Evolutionary conservation across 139 green algal species (phyloP).

Genomic region (Tetradesmus obliquus): DNA sequence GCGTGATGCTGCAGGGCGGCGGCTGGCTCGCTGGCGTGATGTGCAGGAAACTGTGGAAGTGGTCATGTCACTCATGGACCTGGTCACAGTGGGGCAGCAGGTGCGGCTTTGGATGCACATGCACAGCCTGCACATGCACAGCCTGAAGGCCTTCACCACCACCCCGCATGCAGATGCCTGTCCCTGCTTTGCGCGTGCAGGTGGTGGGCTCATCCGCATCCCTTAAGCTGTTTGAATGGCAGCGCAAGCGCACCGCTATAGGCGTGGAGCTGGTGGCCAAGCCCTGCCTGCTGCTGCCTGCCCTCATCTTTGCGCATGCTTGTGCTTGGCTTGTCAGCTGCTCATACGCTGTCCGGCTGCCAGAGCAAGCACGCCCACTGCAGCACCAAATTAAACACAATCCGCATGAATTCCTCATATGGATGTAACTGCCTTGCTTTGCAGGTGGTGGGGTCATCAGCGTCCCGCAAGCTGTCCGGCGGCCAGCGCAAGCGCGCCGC

Average conservation of each 20-base stretch:
- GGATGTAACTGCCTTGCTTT: not conserved
- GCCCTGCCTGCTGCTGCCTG: slow-evolving; percentile 63
- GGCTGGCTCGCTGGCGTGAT: not conserved
- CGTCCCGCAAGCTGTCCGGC: slow-evolving; percentile 44
- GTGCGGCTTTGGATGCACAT: not conserved
- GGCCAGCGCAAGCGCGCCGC: slow-evolving; percentile 89
- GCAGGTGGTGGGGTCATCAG: slow-evolving; percentile 9
- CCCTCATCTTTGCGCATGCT: too few relatives aligned
- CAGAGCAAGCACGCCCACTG: too few relatives aligned
- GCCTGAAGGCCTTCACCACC: too few relatives aligned
- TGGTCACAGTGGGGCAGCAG: slow-evolving; percentile 17
- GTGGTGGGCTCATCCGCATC: not conserved
- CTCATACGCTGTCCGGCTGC: too few relatives aligned
- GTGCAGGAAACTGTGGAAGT: not conserved
- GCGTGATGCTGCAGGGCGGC: not conserved
- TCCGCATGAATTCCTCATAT: too few relatives aligned
- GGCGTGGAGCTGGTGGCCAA: slow-evolving; percentile 77
- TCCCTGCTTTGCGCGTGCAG: not conserved
- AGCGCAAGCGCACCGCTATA: slow-evolving; percentile 90
- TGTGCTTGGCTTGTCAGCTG: too few relatives aligned
- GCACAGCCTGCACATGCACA: too few relatives aligned
- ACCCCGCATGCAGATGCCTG: too few relatives aligned
- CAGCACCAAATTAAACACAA: too few relatives aligned
- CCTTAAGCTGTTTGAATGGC: slow-evolving; percentile 60
- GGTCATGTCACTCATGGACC: slow-evolving; percentile 22